Evolutionary conservation across 2,329 filamentous ascomycete species (phyloP).

Genomic region (Coleophoma crateriformis): DNA sequence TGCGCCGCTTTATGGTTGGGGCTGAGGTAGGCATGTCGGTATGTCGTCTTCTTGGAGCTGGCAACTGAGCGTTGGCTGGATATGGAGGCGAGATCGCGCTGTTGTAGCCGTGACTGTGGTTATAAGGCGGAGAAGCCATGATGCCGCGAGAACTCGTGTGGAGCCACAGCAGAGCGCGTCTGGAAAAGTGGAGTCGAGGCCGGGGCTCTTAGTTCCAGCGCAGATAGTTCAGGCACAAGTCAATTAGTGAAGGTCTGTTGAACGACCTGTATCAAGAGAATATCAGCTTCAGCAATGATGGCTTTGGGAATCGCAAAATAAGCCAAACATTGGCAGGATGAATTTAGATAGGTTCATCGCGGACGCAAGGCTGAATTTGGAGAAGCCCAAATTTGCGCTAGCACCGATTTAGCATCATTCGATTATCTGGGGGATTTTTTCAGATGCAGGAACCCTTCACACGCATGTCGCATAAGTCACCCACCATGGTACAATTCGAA

Average conservation of each 20-base stretch:
- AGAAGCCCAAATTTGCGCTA: not conserved
- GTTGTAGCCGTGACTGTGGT: conserved; percentile 15
- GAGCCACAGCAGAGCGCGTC: no score
- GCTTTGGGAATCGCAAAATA: no score
- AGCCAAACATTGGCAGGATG: no score
- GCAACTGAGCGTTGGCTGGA: conserved; percentile 43
- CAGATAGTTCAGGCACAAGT: no score
- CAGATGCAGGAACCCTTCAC: not conserved
- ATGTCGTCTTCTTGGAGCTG: conserved; percentile 60
- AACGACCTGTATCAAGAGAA: no score
- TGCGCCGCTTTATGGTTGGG: conserved; percentile 59
- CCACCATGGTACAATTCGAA: conserved; percentile 18
- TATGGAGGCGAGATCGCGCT: conserved; percentile 46
- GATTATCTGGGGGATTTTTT: not conserved
- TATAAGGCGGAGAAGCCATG: conserved; percentile 25
- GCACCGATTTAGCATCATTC: not conserved
- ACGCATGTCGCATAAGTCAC: no score
- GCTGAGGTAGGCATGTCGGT: conserved; percentile 44
- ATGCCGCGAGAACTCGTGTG: not conserved
- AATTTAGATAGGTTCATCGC: not conserved
- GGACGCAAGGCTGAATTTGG: not conserved
- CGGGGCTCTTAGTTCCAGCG: no score
- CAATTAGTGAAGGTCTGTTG: no score
- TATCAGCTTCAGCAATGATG: no score
- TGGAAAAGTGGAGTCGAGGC: no score